These are phyloP conservation scores for Tylopilus sp. DNA, from an alignment of 768 basidiomycete species.

Conservation along the genomic window DNA sequence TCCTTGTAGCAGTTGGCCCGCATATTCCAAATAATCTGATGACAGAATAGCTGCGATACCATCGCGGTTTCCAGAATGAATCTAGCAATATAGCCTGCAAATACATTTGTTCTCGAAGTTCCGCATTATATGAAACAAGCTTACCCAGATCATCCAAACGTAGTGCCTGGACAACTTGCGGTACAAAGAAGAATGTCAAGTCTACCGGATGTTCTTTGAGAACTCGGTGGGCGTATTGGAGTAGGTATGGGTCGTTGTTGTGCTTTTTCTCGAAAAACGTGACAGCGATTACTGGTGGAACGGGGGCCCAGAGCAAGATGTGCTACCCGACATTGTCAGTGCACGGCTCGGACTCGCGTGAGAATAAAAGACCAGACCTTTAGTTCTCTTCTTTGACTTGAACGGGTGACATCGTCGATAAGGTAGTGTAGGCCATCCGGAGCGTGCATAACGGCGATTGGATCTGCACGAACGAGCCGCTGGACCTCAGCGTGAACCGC, in stretches of 20 bases:
- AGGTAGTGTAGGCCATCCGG: constrained; percentile 82
- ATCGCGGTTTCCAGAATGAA: constrained; percentile 98
- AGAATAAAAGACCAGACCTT: constrained; percentile 49
- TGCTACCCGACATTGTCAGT: constrained; percentile 47
- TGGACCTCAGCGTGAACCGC: constrained; percentile 68
- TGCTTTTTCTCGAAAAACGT: constrained; percentile 85
- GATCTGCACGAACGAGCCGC: constrained; percentile 68
- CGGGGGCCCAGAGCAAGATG: constrained; percentile 84
- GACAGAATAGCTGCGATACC: constrained; percentile 96
- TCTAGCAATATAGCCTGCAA: constrained; percentile 81
- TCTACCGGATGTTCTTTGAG: constrained; percentile 93
- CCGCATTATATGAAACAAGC: constrained; percentile 12
- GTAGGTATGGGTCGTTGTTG: constrained; percentile 74
- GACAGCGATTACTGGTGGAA: constrained; percentile 77
- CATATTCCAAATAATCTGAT: constrained; percentile 99
- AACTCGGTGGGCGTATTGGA: constrained; percentile 96
- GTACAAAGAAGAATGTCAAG: constrained; percentile 97
- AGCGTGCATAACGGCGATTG: constrained; percentile 63
- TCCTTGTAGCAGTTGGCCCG: constrained; percentile 97
- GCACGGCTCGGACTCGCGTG: not conserved
- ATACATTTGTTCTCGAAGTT: not conserved
- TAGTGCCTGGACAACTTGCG: constrained; percentile 95
- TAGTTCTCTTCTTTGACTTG: constrained; percentile 58
- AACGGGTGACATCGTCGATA: constrained; percentile 67
- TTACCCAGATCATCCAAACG: constrained; percentile 85